These are phyloP conservation scores for Penicillium cataractarum DNA, from an alignment of 495 filamentous ascomycete genomes.

Conservation along the genomic window DNA sequence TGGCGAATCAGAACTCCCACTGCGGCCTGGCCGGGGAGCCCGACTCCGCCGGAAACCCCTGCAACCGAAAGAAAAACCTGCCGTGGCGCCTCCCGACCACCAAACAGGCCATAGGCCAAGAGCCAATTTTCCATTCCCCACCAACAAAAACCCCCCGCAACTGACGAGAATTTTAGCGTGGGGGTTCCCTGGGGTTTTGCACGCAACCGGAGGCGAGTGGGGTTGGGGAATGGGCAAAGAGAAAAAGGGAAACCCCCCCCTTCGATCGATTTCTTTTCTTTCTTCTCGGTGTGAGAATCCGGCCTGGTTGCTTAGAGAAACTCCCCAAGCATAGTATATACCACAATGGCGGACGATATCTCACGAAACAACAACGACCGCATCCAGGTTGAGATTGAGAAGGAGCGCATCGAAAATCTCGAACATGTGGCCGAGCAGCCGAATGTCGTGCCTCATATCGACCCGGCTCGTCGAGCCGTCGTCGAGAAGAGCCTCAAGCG, in stretches of 20 bases:
- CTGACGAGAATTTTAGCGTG: conserved; percentile 22
- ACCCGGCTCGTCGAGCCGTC: conserved; percentile 26
- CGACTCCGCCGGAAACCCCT: conserved; percentile 2
- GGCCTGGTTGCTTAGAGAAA: conserved; percentile 12
- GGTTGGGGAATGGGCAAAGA: conserved; percentile 9
- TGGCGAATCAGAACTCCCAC: not conserved
- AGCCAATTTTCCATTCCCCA: conserved; percentile 13
- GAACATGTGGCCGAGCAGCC: conserved; percentile 27
- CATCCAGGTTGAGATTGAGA: conserved; percentile 27
- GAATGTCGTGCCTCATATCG: conserved; percentile 23
- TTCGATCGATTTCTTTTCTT: not conserved
- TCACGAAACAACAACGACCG: conserved; percentile 19
- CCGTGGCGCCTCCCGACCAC: not conserved
- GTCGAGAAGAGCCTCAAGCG: conserved; percentile 37
- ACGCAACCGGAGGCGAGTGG: conserved; percentile 11
- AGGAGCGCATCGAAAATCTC: conserved; percentile 26
- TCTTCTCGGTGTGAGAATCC: conserved; percentile 11
- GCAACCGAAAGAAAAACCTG: conserved; percentile 2
- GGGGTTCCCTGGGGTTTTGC: conserved; percentile 19
- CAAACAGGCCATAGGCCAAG: not conserved
- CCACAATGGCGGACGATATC: conserved; percentile 29
- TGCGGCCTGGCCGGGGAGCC: not conserved
- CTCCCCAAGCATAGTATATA: not conserved
- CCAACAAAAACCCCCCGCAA: conserved; percentile 19
- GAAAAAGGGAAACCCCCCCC: conserved; percentile 6